phyloP scores from a whole-genome alignment of 768 basidiomycete species.

The Tylopilus plumbeoviolaceoides region DNA sequence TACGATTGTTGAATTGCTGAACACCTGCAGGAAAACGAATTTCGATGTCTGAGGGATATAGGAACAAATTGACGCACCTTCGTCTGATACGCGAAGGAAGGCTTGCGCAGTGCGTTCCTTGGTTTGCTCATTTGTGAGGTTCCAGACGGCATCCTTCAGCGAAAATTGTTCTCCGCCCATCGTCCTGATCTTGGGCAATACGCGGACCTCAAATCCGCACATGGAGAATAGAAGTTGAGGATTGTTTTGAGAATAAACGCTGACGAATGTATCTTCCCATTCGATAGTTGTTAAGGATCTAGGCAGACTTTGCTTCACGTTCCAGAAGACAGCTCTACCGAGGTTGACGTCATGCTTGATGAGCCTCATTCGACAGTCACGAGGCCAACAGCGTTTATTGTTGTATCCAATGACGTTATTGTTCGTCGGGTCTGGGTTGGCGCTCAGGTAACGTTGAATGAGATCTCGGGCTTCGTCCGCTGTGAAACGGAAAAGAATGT shows the following conservation, averaged over 20 bases:
- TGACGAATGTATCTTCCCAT: conserved; percentile 98
- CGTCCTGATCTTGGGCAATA: conserved; percentile 92
- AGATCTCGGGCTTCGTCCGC: conserved; percentile 97
- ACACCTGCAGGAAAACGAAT: conserved; percentile 49
- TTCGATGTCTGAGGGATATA: not conserved
- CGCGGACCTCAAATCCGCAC: conserved; percentile 98
- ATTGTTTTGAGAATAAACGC: conserved; percentile 96
- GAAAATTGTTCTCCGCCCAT: conserved; percentile 97
- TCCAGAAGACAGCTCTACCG: conserved; percentile 98
- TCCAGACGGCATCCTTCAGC: conserved; percentile 94
- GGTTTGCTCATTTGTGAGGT: conserved; percentile 92
- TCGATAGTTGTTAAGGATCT: conserved; percentile 97
- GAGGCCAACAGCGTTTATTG: conserved; percentile 99
- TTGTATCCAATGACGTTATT: conserved; percentile 99
- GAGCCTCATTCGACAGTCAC: conserved; percentile 97
- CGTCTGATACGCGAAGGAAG: conserved; percentile 95
- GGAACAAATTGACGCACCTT: conserved; percentile 44
- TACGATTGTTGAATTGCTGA: conserved; percentile 96
- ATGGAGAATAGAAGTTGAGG: conserved; percentile 97
- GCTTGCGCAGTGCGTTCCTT: conserved; percentile 98
- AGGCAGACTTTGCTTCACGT: conserved; percentile 95
- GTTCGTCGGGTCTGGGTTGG: conserved; percentile 97
- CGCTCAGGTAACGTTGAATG: conserved; percentile 95
- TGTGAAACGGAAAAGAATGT: conserved; percentile 96
- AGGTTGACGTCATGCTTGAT: conserved; percentile 99